Percentiles rank a stretch among this genome's conserved stretches.
phyloP scores from a whole-genome alignment of 2,329 filamentous ascomycete genomes.

The Onygenales sp. region DNA sequence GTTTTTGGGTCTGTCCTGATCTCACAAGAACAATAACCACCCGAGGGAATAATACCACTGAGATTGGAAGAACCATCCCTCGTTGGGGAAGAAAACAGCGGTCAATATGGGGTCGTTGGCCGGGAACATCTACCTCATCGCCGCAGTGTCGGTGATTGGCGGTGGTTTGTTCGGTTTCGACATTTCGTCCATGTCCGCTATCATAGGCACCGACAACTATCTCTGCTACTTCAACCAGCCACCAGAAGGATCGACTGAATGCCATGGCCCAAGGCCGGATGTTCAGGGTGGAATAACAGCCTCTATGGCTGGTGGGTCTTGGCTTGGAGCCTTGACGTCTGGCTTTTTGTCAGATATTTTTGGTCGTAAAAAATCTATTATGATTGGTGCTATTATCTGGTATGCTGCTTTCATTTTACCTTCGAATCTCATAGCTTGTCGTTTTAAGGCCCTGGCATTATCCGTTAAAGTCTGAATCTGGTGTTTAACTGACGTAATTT shows the following conservation, averaged over 20 bases:
- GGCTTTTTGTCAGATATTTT: conserved; percentile 46
- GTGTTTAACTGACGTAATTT: not conserved
- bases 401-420: conserved; percentile 15
- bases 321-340: conserved; percentile 51
- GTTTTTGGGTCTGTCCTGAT: not conserved
- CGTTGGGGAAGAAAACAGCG: not conserved
- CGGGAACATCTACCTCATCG: conserved; percentile 51
- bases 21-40: not conserved
- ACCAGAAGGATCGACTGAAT: conserved; percentile 22
- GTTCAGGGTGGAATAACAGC: conserved; percentile 60
- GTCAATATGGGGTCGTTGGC: not conserved
- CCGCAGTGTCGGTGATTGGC: conserved; percentile 51
- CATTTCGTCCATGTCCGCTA: conserved; percentile 63
- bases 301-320: conserved; percentile 64
- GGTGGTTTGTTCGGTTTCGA: conserved; percentile 71
- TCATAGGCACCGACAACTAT: conserved; percentile 59
- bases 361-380: conserved; percentile 45
- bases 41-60: not conserved
- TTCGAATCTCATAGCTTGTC: not conserved
- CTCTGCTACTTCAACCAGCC: conserved; percentile 61
- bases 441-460: conserved; percentile 1
- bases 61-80: not conserved
- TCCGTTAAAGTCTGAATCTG: not conserved
- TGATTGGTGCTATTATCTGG: conserved; percentile 44
- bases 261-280: conserved; percentile 40